Evolutionary conservation across 1,139 yeast genomes (phyloP), one percentile per base, ranked within the genome.

Genomic region (Geotrichum macrosporum): DNA sequence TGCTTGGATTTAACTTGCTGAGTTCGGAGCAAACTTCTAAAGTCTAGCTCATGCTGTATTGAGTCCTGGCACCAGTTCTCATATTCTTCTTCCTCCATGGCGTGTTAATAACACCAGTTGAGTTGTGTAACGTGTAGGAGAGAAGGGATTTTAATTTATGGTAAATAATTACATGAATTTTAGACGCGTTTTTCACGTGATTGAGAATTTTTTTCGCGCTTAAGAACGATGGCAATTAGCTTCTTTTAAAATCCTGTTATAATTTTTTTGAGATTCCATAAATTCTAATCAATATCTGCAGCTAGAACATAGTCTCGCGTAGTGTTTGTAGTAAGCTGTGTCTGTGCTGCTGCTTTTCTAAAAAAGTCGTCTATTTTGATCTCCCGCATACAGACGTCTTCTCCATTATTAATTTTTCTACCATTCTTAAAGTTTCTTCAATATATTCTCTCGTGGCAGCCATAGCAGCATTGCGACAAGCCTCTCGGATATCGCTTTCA

Each of bases 381-480:
- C 9, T 74, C 72, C 46, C 75, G 61, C 9, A 36, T 36, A 9
- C 32, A 36, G 30, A 13, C 19, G 15, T 29, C 22, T n/a, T 31
- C 16, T 13, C 16, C n/a, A 9, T 53, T 54, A 26, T 53, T 61
- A 8, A 24, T 36, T n/a, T 32, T 13, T 19, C 26, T 36, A 5
- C 40, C 40, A 9, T 36, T 26, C 31, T 36, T 61, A 53, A 63
- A 60, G 51, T 65, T 63, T 41, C 55, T 44, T 13, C 62, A 41
- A 88, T 84, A 61, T 78, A 87, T 62, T 89, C 96, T 57, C 95
- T 75, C 63, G 92, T 89, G 0, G 96, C 88, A 53, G 75, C 75
- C 69, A 89, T 77, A 0, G 95, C 96, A 0, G 98, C 98, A 59
- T 86, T 94, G 51, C 98, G 76, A 62, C 96, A 87, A 47, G 87